A percentile compares a stretch with the other conserved stretches of the same genome.
phyloP scores from a whole-genome alignment of 192 early-diverging fungal species.

The Pilobolus umbonatus region DNA sequence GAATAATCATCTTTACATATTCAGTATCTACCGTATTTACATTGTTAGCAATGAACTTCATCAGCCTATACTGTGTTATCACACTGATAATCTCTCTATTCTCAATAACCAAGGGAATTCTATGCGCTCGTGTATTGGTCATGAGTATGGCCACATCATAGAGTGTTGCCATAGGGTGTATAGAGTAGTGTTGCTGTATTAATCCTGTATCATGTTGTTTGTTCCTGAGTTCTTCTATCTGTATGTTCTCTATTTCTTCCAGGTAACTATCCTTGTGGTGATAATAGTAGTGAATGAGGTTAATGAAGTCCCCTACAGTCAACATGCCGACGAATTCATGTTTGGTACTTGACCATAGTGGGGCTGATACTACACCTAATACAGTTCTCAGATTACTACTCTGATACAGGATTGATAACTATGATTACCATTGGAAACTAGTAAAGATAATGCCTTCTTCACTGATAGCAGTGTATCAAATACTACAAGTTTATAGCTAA shows the following conservation, averaged over 20 bases:
- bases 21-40: slow-evolving; percentile 5
- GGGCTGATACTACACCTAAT: slow-evolving; percentile 84
- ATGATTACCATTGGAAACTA: slow-evolving; percentile 84
- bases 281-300: slow-evolving; percentile 89
- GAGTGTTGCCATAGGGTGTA: slow-evolving; percentile 83
- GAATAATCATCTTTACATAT: neutral
- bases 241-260: slow-evolving; percentile 78
- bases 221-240: slow-evolving; percentile 61
- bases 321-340: slow-evolving; percentile 89
- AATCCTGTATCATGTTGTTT: slow-evolving; percentile 48
- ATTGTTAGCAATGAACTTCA: slow-evolving; percentile 33
- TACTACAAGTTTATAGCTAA: slow-evolving; percentile 83
- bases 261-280: neutral
- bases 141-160: slow-evolving; percentile 78
- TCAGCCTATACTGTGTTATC: slow-evolving; percentile 54
- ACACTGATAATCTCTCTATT: slow-evolving; percentile 89
- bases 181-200: slow-evolving; percentile 56
- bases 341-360: slow-evolving; percentile 77
- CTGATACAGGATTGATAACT: too few species aligned
- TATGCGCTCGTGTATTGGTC: slow-evolving; percentile 75
- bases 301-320: slow-evolving; percentile 92
- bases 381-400: neutral
- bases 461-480: slow-evolving; percentile 85
- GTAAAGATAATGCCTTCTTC: slow-evolving; percentile 83
- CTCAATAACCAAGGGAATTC: slow-evolving; percentile 68